phyloP scores from a whole-genome alignment of 208 protist species.

The Trichomonas tenax region DNA sequence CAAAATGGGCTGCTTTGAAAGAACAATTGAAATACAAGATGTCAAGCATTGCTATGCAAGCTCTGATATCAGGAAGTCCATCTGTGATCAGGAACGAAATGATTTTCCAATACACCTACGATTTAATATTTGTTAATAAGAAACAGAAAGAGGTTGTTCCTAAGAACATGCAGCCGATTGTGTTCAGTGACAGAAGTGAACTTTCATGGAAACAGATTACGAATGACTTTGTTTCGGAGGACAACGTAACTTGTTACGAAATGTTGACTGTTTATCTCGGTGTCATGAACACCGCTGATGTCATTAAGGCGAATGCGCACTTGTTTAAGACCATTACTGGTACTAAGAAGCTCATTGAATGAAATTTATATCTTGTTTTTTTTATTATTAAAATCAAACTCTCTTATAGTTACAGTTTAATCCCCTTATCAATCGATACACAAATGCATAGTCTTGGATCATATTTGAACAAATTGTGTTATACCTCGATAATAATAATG shows the following conservation, averaged over 20 bases:
- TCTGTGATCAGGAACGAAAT: not conserved
- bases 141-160: not conserved
- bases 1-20: not conserved
- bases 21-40: not conserved
- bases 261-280: not conserved
- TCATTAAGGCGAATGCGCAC: not conserved
- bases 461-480: no score
- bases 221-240: not conserved
- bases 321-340: not conserved
- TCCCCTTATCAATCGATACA: no score
- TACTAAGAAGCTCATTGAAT: not conserved
- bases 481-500: no score
- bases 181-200: not conserved
- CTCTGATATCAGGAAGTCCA: not conserved
- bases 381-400: no score
- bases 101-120: not conserved
- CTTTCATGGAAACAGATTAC: not conserved
- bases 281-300: not conserved
- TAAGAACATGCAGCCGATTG: not conserved
- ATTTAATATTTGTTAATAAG: not conserved
- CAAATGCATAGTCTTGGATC: no score
- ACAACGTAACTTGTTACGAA: not conserved
- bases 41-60: not conserved
- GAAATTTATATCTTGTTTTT: no score
- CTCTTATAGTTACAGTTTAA: no score